Evolutionary conservation across 495 filamentous ascomycete species (phyloP).

Genomic region (Daldinia concentrica): DNA sequence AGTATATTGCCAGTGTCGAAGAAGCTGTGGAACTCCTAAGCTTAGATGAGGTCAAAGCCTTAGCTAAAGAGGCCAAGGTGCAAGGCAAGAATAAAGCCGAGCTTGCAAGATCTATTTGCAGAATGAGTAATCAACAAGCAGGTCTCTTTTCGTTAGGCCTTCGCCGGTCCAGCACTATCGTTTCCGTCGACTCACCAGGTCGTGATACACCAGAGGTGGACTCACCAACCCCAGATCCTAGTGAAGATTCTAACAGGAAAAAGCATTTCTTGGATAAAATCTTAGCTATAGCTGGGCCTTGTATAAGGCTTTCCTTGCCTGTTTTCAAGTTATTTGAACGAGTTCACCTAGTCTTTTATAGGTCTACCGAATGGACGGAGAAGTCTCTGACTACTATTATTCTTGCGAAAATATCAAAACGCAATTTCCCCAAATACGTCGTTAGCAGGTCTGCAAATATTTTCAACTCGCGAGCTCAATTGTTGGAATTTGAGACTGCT

Average conservation of each 20-base stretch:
- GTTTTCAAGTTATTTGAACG: slow-evolving; percentile 89
- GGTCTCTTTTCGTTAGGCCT: slow-evolving; percentile 71
- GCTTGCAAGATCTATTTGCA: slow-evolving; percentile 73
- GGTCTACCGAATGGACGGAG: slow-evolving; percentile 96
- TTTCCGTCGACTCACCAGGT: slow-evolving; percentile 47
- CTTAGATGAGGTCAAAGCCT: slow-evolving; percentile 83
- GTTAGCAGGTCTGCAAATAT: slow-evolving; percentile 91
- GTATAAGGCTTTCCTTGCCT: slow-evolving; percentile 78
- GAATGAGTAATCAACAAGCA: slow-evolving; percentile 74
- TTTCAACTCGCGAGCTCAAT: slow-evolving; percentile 74
- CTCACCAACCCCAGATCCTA: slow-evolving; percentile 24
- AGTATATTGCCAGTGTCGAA: slow-evolving; percentile 78
- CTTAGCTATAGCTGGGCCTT: slow-evolving; percentile 78
- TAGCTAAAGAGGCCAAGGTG: slow-evolving; percentile 88
- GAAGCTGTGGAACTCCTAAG: slow-evolving; percentile 83
- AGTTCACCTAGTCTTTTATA: slow-evolving; percentile 94
- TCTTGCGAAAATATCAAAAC: slow-evolving; percentile 82
- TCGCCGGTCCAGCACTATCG: slow-evolving; percentile 61
- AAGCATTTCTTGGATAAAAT: slow-evolving; percentile 71
- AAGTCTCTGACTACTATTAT: slow-evolving; percentile 97
- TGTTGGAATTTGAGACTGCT: slow-evolving; percentile 90
- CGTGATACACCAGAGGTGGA: slow-evolving; percentile 27
- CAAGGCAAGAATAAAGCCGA: slow-evolving; percentile 91
- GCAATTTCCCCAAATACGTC: slow-evolving; percentile 90
- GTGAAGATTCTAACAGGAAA: slow-evolving; percentile 52